Percentiles rank a stretch among this genome's conserved stretches.
phyloP scores from a whole-genome alignment of 2,329 filamentous ascomycete species.

The Colletotrichum sp. region DNA sequence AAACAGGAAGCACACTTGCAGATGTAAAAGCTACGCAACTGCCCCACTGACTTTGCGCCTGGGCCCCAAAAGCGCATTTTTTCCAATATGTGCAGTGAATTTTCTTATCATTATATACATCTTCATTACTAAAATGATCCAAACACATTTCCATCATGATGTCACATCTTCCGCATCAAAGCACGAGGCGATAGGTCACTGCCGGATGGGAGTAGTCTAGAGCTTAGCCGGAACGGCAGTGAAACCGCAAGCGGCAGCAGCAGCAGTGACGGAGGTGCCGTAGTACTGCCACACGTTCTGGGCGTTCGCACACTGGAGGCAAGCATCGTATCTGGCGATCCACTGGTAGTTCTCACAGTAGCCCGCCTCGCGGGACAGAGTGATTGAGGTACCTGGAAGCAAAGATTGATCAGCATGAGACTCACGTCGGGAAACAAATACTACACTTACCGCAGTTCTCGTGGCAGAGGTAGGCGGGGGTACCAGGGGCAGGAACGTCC shows the following conservation, averaged over 20 bases:
- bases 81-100: too few relatives aligned
- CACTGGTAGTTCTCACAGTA: conserved; percentile 35
- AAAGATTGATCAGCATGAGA: neutral
- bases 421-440: rapidly evolving
- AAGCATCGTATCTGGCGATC: conserved; percentile 34
- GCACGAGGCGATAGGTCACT: too few relatives aligned
- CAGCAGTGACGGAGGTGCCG: conserved; percentile 37
- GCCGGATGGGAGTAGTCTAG: too few relatives aligned
- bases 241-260: conserved; percentile 40
- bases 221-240: neutral
- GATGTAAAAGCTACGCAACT: too few relatives aligned
- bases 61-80: too few relatives aligned
- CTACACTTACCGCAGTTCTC: conserved; percentile 50
- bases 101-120: too few relatives aligned
- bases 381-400: conserved; percentile 34
- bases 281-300: conserved; percentile 51
- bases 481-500: conserved; percentile 30
- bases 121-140: too few relatives aligned
- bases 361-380: conserved; percentile 32
- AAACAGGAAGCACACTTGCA: too few relatives aligned
- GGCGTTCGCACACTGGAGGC: conserved; percentile 47
- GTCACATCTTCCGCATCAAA: too few relatives aligned
- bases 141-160: too few relatives aligned
- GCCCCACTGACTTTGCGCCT: too few relatives aligned
- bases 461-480: conserved; percentile 49